These are phyloP conservation scores for Cyathus striatus DNA, from an alignment of 768 basidiomycete species.

Conservation along the genomic window DNA sequence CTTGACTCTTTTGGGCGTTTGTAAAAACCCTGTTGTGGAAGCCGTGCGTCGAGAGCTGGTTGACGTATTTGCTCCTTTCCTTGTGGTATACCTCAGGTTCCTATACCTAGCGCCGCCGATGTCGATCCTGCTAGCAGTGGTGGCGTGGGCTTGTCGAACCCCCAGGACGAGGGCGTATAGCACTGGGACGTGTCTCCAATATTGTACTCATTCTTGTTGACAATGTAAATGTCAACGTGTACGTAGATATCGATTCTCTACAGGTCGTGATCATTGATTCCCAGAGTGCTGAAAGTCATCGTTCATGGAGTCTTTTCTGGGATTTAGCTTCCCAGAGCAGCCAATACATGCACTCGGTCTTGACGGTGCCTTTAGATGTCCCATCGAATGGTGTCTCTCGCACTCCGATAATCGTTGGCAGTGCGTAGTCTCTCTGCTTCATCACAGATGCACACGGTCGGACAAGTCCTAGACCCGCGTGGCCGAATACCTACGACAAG, in stretches of 20 bases:
- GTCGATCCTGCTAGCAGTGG: too few species aligned
- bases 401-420: slow-evolving; percentile 32
- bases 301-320: too few species aligned
- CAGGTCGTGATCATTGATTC: slow-evolving; percentile 61
- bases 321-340: slow-evolving; percentile 54
- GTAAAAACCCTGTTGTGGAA: too few species aligned
- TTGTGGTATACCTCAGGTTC: not conserved
- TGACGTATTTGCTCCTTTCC: too few species aligned
- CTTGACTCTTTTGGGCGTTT: too few species aligned
- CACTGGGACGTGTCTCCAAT: slow-evolving; percentile 47
- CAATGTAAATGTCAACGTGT: slow-evolving; percentile 57
- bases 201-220: slow-evolving; percentile 61
- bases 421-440: slow-evolving; percentile 34
- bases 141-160: slow-evolving; percentile 50
- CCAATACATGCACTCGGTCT: slow-evolving; percentile 65
- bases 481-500: slow-evolving; percentile 37
- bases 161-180: slow-evolving; percentile 37
- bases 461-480: slow-evolving; percentile 30
- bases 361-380: slow-evolving; percentile 20
- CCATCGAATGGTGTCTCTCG: slow-evolving; percentile 44
- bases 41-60: too few species aligned
- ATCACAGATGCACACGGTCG: slow-evolving; percentile 27
- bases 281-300: too few species aligned
- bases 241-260: too few species aligned
- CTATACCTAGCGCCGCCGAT: not conserved